Conservation (phyloP, 108 stramenopile species). For the Cyclotella sp. region DNA sequence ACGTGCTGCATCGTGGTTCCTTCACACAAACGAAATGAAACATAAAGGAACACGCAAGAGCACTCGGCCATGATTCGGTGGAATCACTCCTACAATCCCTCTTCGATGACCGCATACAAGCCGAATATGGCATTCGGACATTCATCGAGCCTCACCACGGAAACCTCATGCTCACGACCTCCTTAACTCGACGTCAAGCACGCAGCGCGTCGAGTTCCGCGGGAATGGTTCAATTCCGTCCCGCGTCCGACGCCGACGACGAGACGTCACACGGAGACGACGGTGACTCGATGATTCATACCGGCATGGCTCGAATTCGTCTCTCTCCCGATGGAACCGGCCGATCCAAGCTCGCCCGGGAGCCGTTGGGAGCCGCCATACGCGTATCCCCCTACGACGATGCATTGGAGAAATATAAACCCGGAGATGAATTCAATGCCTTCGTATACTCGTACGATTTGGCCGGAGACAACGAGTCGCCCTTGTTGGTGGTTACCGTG, state of each 20-base stretch:
- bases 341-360: constrained; percentile 11
- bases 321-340: neutral
- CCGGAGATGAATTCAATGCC: constrained; percentile 69
- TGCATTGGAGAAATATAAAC: constrained; percentile 56
- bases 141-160: constrained; percentile 47
- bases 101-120: constrained; percentile 66
- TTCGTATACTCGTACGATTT: constrained; percentile 72
- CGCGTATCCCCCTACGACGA: constrained; percentile 69
- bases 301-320: constrained; percentile 30
- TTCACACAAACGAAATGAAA: no score
- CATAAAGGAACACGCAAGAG: constrained; percentile 59
- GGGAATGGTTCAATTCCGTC: constrained; percentile 72
- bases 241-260: constrained; percentile 7
- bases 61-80: constrained; percentile 62
- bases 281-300: constrained; percentile 37
- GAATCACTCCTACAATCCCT: constrained; percentile 60
- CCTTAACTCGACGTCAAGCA: constrained; percentile 61
- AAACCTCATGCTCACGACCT: constrained; percentile 57
- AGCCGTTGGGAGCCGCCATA: constrained; percentile 74
- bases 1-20: no score
- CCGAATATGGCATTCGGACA: constrained; percentile 60
- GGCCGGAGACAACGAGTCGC: constrained; percentile 69
- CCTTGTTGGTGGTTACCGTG: constrained; percentile 68
- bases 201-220: constrained; percentile 55
- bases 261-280: constrained; percentile 18